Base-by-base conservation (phyloP, 257 asterid species). In the Galeopsis tetrahit region DNA sequence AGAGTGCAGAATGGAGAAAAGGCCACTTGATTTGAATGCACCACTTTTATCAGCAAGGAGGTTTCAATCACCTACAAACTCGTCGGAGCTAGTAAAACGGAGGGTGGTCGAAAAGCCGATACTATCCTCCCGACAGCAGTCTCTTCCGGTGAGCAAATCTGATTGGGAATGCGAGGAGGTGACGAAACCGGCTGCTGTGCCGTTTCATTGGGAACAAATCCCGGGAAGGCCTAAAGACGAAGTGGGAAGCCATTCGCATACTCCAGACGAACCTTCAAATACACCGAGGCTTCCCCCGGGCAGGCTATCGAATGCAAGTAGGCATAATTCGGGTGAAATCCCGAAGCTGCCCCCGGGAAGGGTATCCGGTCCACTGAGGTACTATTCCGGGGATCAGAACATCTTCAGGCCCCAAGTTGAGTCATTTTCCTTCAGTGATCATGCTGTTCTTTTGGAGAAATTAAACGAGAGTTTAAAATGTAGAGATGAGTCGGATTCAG, bases 21-120 rank as follows among this genome's bases (percentile, higher is more conserved):
- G 85, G 77, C 96, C 85, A 70, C 87, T 93, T 42, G 81, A 93
- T 80, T 77, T 93, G 43, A 86, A 86, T 69, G 98, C 93, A 5
- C 98, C 98, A 4, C 88, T 93, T 57, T 76, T 90, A 55, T 93
- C 98, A 0, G 93, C 84, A 53, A 84, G 97, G 70, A 71, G 93
- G 78, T 79, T 69, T 69, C 48, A 92, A 31, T 85, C 96, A 2
- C 84, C 90, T 67, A 38, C 76, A 15, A 66, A 78, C 66, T 51
- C 85, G 4, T 63, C 82, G 2, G 95, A 87, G 71, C 73, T 79
- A n/a, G 83, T 73, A 49, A 80, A 75, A 52, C 72, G 79, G 69
- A 88, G 80, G 75, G 71, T 8, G 10, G 34, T 60, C 2, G 84
- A 75, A 35, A 85, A 53, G 33, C 10, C 78, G 56, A 61, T 82